phyloP scores from a whole-genome alignment of 148 eudicot genomes.

The Arctostaphylos glauca region DNA sequence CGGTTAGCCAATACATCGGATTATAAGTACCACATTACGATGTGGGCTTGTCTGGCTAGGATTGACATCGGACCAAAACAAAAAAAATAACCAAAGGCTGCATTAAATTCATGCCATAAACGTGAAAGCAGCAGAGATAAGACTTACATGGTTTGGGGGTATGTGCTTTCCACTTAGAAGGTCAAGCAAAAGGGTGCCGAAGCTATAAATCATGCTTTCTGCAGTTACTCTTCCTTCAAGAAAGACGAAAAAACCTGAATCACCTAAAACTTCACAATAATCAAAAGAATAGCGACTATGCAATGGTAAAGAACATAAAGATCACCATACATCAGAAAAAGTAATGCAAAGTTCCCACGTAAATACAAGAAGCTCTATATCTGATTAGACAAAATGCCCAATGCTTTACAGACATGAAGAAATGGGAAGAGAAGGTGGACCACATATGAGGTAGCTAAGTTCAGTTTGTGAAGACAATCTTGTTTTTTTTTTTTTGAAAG shows the following conservation, averaged over 20 bases:
- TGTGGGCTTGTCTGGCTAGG: slow-evolving; percentile 3
- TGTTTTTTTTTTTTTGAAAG: too few species aligned
- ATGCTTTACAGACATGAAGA: background rate
- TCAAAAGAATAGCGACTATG: background rate
- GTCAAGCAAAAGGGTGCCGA: slow-evolving; percentile 93
- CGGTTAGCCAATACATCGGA: background rate
- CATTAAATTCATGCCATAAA: slow-evolving; percentile 2
- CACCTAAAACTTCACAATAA: background rate
- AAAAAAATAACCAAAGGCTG: background rate
- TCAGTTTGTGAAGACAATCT: background rate
- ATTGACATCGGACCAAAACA: background rate
- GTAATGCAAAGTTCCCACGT: background rate
- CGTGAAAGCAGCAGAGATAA: slow-evolving; percentile 8
- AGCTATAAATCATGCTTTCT: slow-evolving; percentile 94
- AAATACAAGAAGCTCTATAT: background rate
- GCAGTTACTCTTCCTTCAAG: slow-evolving; percentile 83
- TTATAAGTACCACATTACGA: background rate
- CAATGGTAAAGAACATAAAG: slow-evolving; percentile 2
- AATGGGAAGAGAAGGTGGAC: background rate
- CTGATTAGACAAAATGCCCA: background rate
- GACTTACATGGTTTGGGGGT: slow-evolving; percentile 71
- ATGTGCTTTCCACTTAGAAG: slow-evolving; percentile 94
- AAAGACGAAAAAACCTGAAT: slow-evolving; percentile 12
- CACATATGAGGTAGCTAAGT: slow-evolving; percentile 1
- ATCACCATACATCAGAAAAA: slow-evolving; percentile 6